Evolutionary conservation across 441 rosid species (phyloP).

Genomic region (Euphorbia schlechtendalii): DNA sequence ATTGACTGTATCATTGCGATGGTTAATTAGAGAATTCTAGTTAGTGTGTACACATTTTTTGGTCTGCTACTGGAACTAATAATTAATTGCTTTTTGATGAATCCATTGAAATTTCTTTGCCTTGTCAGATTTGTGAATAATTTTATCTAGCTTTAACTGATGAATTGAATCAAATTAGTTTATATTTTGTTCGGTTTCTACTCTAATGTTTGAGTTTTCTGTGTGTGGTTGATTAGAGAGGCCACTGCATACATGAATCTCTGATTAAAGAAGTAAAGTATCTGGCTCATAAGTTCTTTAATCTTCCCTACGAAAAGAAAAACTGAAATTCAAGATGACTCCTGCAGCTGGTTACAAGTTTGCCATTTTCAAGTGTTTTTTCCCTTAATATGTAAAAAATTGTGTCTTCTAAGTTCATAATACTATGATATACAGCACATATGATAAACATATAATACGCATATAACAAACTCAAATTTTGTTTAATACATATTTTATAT

Average conservation of each 20-base stretch:
- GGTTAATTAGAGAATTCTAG: too few species aligned
- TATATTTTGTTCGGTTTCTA: not conserved
- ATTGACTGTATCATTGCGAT: too few species aligned
- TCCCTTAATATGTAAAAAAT: too few species aligned
- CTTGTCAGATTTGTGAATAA: too few species aligned
- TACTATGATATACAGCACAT: too few species aligned
- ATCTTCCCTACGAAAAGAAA: constrained; percentile 67
- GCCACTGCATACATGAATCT: constrained; percentile 68
- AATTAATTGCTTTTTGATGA: not conserved
- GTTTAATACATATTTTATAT: too few species aligned
- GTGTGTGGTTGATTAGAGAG: constrained; percentile 41
- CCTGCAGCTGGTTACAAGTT: constrained; percentile 77
- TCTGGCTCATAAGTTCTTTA: constrained; percentile 41
- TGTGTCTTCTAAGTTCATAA: too few species aligned
- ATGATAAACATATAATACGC: too few species aligned
- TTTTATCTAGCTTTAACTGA: not conserved
- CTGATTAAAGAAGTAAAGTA: constrained; percentile 53
- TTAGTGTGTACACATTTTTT: too few species aligned
- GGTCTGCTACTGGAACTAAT: not conserved
- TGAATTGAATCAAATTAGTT: not conserved
- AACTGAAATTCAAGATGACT: constrained; percentile 68
- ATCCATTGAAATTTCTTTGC: not conserved
- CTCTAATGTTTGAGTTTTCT: not conserved
- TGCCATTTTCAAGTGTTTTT: too few species aligned
- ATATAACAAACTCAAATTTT: too few species aligned